Evolutionary conservation across 352 stramenopile species (phyloP).

Genomic region (Globisporangium nunn): DNA sequence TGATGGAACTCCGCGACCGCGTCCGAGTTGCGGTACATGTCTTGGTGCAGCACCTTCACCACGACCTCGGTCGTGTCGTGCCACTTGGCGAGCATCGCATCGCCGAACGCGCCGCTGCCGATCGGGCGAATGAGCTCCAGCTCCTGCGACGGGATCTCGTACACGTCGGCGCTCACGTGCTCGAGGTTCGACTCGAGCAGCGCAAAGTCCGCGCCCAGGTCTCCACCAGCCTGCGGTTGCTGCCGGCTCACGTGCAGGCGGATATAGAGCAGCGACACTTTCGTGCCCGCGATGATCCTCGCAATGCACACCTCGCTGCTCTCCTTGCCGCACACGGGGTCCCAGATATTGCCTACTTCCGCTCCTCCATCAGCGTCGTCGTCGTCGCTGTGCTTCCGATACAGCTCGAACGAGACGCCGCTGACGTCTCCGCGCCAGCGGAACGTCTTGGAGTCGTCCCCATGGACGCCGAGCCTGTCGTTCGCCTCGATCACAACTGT

Average conservation of each 20-base stretch:
- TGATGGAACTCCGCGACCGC: conserved; percentile 50
- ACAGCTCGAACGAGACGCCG: conserved; percentile 54
- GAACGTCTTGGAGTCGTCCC: conserved; percentile 54
- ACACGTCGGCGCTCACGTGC: conserved; percentile 34
- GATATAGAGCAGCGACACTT: conserved; percentile 61
- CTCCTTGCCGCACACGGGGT: conserved; percentile 10
- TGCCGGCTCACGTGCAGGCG: conserved; percentile 20
- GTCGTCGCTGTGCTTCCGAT: conserved; percentile 13
- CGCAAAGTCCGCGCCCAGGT: conserved; percentile 12
- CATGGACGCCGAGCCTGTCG: conserved; percentile 25
- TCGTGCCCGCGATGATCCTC: conserved; percentile 45
- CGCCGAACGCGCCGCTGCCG: conserved; percentile 57
- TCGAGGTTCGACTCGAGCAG: conserved; percentile 36
- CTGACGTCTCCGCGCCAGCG: conserved; percentile 55
- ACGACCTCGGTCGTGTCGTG: conserved; percentile 50
- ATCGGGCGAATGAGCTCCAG: conserved; percentile 51
- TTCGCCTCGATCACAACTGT: conserved; percentile 53
- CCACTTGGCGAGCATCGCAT: conserved; percentile 57
- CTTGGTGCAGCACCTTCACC: conserved; percentile 47
- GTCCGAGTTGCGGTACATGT: conserved; percentile 36
- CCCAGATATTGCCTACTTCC: conserved; percentile 2
- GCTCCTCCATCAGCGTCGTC: background rate
- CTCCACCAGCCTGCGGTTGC: background rate
- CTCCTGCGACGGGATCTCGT: conserved; percentile 39
- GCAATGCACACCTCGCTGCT: conserved; percentile 40